phyloP scores from a whole-genome alignment of 306 rosid species.

The Cicer yamashitae region DNA sequence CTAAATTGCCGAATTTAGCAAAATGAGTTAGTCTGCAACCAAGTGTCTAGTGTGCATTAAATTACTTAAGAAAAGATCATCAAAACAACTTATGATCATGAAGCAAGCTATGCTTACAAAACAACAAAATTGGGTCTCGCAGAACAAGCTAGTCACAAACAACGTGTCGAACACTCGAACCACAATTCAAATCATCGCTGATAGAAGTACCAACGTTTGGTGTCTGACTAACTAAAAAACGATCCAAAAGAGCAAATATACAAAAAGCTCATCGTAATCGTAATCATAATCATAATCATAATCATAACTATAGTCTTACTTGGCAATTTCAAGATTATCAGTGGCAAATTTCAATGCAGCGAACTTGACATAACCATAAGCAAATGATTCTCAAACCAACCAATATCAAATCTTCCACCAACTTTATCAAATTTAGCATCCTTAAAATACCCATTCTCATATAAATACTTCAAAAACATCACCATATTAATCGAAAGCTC shows the following conservation, averaged over 20 bases:
- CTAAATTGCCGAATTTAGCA: background rate
- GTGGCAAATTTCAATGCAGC: conserved; percentile 57
- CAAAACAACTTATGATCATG: background rate
- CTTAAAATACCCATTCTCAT: conserved; percentile 63
- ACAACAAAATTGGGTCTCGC: background rate
- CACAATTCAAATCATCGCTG: background rate
- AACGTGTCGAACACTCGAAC: background rate
- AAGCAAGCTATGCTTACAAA: background rate
- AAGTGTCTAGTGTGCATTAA: too few relatives aligned
- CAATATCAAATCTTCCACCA: conserved; percentile 48
- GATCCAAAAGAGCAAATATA: background rate
- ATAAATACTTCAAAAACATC: conserved; percentile 56
- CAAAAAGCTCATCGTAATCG: background rate
- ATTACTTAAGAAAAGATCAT: background rate
- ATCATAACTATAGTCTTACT: conserved; percentile 54
- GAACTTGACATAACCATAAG: conserved; percentile 52
- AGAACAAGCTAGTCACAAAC: background rate
- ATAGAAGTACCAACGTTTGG: too few relatives aligned
- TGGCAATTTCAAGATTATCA: conserved; percentile 72
- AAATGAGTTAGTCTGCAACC: too few relatives aligned
- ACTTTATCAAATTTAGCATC: conserved; percentile 59
- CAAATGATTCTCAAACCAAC: conserved; percentile 55
- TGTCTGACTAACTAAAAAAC: background rate
- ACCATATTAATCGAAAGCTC: conserved; percentile 65
- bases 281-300: too few relatives aligned